phyloP scores from a whole-genome alignment of 805 yeast genomes.

The Candida wancherniae region DNA sequence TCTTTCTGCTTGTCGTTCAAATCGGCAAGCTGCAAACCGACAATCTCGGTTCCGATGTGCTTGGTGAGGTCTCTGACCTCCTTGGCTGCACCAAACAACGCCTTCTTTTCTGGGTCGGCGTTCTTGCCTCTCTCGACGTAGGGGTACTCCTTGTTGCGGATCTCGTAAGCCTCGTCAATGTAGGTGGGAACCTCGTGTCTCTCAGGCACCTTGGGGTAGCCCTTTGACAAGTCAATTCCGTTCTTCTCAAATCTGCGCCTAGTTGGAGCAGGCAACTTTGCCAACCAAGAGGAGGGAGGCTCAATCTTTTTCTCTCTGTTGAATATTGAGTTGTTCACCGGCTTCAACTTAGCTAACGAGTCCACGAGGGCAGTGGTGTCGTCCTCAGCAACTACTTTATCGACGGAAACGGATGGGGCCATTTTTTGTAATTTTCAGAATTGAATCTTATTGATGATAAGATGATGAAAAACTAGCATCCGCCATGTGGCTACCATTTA shows the following conservation, averaged over 20 bases:
- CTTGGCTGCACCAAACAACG: conserved; percentile 28
- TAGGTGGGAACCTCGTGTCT: conserved; percentile 21
- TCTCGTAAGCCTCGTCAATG: conserved; percentile 22
- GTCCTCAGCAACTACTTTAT: no score
- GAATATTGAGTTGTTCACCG: no score
- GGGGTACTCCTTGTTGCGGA: conserved; percentile 22
- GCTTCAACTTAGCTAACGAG: conserved; percentile 3
- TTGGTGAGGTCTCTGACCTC: conserved; percentile 27
- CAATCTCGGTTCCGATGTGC: conserved; percentile 29
- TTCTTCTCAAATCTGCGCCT: conserved; percentile 21
- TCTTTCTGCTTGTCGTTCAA: conserved; percentile 26
- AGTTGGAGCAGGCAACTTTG: conserved; percentile 20
- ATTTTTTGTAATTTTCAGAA: no score
- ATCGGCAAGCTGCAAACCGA: conserved; percentile 27
- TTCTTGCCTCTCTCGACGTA: conserved; percentile 24
- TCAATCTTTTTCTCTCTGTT: conserved; percentile 10
- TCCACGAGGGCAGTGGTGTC: conserved; percentile 3
- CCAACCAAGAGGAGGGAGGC: conserved; percentile 13
- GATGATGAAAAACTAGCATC: no score
- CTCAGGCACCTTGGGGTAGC: conserved; percentile 24
- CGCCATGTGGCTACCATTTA: no score
- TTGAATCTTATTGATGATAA: no score
- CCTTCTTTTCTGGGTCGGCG: conserved; percentile 29
- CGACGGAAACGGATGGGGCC: no score
- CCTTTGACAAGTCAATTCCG: conserved; percentile 23